These are phyloP conservation scores for Lichtheimia ramosa DNA, from an alignment of 371 early-diverging fungal genomes.

Conservation along the genomic window DNA sequence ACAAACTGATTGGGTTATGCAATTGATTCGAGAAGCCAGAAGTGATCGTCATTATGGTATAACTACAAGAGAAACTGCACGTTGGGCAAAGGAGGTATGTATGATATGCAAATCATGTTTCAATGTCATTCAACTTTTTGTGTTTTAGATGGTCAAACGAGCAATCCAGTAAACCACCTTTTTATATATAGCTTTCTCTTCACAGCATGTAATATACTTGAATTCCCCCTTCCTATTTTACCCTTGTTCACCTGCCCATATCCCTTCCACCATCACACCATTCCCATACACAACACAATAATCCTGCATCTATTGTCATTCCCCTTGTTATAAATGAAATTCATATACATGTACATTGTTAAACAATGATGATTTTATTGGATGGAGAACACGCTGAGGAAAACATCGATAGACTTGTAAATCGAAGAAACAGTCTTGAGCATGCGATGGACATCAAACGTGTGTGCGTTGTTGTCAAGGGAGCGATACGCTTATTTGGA, in stretches of 20 bases:
- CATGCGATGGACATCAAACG: too few relatives aligned
- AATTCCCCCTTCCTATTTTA: too few relatives aligned
- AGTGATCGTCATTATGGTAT: constrained; percentile 56
- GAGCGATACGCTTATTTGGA: constrained; percentile 26
- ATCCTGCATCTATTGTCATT: too few relatives aligned
- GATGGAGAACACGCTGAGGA: too few relatives aligned
- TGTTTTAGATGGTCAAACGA: constrained; percentile 9
- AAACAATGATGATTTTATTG: background rate
- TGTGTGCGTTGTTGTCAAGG: background rate
- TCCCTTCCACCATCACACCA: too few relatives aligned
- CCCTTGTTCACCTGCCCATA: too few relatives aligned
- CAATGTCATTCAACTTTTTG: background rate
- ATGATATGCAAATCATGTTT: background rate
- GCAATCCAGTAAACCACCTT: background rate
- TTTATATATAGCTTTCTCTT: too few relatives aligned
- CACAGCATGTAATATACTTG: too few relatives aligned
- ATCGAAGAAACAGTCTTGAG: too few relatives aligned
- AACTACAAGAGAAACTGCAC: constrained; percentile 73
- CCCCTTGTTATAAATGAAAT: too few relatives aligned
- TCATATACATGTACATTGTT: background rate
- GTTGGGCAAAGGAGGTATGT: constrained; percentile 73
- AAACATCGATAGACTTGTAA: too few relatives aligned
- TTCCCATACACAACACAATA: too few relatives aligned
- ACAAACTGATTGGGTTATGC: constrained; percentile 61
- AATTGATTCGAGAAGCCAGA: constrained; percentile 74